Evolutionary conservation across 2,329 filamentous ascomycete genomes (phyloP).

Genomic region (Ilyonectria robusta): DNA sequence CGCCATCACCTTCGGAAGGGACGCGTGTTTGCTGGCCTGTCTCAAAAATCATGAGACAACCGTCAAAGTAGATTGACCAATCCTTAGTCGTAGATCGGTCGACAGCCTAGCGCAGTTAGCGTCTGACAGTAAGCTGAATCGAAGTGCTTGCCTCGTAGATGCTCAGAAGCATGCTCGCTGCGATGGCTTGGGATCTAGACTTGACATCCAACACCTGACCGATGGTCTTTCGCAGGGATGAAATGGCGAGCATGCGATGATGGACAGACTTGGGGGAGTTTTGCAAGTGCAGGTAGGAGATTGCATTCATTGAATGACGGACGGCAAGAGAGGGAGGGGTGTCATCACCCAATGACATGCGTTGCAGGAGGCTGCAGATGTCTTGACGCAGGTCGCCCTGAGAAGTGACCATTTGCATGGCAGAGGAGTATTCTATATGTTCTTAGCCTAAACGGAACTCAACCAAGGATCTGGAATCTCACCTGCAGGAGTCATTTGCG

Average conservation of each 20-base stretch:
- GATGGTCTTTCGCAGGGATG: constrained; percentile 6
- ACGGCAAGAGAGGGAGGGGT: constrained; percentile 22
- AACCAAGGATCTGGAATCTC: not conserved
- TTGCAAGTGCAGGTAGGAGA: constrained; percentile 17
- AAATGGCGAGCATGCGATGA: constrained; percentile 18
- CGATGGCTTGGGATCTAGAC: constrained; percentile 13
- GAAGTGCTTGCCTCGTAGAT: constrained; percentile 7
- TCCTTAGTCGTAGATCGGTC: not conserved
- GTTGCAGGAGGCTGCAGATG: constrained; percentile 19
- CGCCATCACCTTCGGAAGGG: constrained; percentile 1
- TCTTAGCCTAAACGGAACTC: not conserved
- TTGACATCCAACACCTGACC: not conserved
- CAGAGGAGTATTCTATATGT: constrained; percentile 7
- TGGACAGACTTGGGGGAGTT: not conserved
- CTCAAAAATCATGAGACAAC: constrained; percentile 21
- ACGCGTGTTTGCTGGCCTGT: not conserved
- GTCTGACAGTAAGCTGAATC: too few species aligned
- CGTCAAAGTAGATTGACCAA: constrained; percentile 25
- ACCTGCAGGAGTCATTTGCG: constrained; percentile 12
- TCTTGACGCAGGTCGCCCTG: constrained; percentile 22
- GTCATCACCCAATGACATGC: constrained; percentile 19
- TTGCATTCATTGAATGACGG: constrained; percentile 22
- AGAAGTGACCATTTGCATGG: constrained; percentile 16
- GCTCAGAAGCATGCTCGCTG: constrained; percentile 20
- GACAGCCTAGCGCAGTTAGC: constrained; percentile 1